phyloP scores from a whole-genome alignment of 2,329 filamentous ascomycete species.

The Fusarium sambucinum region DNA sequence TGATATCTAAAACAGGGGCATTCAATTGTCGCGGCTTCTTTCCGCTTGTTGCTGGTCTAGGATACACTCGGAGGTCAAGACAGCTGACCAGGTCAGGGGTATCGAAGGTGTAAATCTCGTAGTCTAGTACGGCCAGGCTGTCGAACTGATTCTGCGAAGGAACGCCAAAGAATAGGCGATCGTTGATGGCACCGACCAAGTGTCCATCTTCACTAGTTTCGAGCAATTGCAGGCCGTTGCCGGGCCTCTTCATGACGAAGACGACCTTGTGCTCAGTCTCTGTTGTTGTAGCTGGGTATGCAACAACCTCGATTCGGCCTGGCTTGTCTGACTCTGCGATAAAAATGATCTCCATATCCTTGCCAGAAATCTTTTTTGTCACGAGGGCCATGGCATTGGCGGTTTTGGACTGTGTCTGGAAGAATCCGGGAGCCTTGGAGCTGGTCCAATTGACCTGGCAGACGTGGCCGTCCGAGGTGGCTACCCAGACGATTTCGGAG shows the following conservation, averaged over 20 bases:
- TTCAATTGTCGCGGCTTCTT: conserved; percentile 47
- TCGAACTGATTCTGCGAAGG: conserved; percentile 41
- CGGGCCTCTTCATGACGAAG: conserved; percentile 53
- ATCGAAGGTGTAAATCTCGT: conserved; percentile 70
- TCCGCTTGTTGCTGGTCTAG: conserved; percentile 31
- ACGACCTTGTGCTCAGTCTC: conserved; percentile 52
- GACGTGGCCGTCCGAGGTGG: conserved; percentile 67
- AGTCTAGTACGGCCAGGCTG: conserved; percentile 53
- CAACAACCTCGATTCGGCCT: conserved; percentile 56
- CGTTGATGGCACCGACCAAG: conserved; percentile 60
- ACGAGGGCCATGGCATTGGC: conserved; percentile 61
- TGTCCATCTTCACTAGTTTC: conserved; percentile 66
- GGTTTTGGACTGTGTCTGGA: conserved; percentile 58
- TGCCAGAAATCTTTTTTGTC: conserved; percentile 52
- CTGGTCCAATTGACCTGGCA: conserved; percentile 71
- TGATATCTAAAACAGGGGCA: conserved; percentile 73
- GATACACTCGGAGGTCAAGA: conserved; percentile 69
- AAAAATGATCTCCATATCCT: conserved; percentile 60
- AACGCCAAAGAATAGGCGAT: conserved; percentile 54
- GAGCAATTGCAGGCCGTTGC: conserved; percentile 57
- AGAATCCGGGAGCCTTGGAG: conserved; percentile 56
- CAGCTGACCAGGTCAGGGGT: conserved; percentile 74
- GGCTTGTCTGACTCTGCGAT: conserved; percentile 59
- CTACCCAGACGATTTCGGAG: conserved; percentile 69
- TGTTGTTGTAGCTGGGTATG: conserved; percentile 56